Evolutionary conservation across 106 monocot species (phyloP), one percentile per base, ranked within the genome.

Genomic region (Agapanthus africanus): DNA sequence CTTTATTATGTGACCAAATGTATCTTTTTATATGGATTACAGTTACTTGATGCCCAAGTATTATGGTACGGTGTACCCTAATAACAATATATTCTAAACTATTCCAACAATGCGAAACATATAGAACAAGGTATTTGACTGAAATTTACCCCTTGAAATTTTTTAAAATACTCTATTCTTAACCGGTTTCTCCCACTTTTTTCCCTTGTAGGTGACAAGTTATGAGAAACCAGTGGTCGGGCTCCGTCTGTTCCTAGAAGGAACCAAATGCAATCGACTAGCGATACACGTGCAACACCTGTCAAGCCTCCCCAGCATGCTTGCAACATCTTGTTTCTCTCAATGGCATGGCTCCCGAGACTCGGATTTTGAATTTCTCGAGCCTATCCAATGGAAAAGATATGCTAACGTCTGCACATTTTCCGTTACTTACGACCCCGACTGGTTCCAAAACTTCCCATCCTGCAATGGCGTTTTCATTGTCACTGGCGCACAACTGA

Each of bases 261-360:
- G 95, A 0, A 83, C 74, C 25, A 88, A 86, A 37, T 95, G 91
- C 79, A 95, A 95, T 70, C 81, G 82, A 35, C 41, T 95, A 31
- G 91, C 91, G 25, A 76, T 91, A 60, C 91, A 95, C 46, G 68
- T 91, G 1, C 88, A 91, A 40, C 95, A 95, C 82, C 95, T 95
- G 31, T 88, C 95, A 19, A 86, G 74, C 37, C 19, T 88, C 33
- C 95, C 95, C n/a, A 80, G 88, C 57, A 88, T 95, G 82, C 62
- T 91, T 14, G 64, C 76, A 27, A 26, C 71, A 11, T 75, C 73
- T 4, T 75, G 83, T 26, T 72, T 79, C 54, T 73, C 82, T 18
- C 73, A 74, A 42, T 95, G 91, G 91, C 79, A 75, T 25, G 79
- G 83, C 35, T 86, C 85, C 6, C 91, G 91, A 70, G 91, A 91